Base-by-base conservation (phyloP, 257 asterid genomes). In the Scutellaria galericulata region DNA sequence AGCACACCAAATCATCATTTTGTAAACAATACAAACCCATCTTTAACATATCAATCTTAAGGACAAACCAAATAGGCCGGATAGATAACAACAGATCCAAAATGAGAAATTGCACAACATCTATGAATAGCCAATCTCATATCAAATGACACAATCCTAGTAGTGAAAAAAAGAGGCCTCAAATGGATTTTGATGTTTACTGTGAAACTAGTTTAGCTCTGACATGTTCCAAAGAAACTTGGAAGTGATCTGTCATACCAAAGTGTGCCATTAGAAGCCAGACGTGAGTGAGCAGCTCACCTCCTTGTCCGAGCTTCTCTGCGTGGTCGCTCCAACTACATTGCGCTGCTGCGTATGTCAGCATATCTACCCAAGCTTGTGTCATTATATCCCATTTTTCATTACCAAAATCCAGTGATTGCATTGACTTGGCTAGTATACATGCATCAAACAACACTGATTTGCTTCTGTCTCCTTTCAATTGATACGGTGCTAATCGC, bases 201-300 rank as follows among this genome's bases (percentile, higher is more conserved):
- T 24, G 31, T 50, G 35, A 9, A 7, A 48, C 15, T 64, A 76
- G 13, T 37, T 76, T 76, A 0, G 70, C 68, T 54, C 80, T 46
- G 22, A 69, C 31, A 53, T 70, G 63, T 13, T 76, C 85, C 59
- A 59, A 44, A 0, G 79, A 75, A 48, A 84, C 81, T 75, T 79
- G 86, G 47, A 84, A 85, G 1, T 83, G 86, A 40, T 83, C 86
- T 1, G 89, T 82, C 67, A 86, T 78, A 22, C 89, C 89, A 13
- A 86, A 78, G 66, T 84, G 92, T 5, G 85, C 89, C 91, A 86
- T 84, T 51, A 86, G 47, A 73, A 86, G 91, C 91, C 89, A 86
- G 3, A 86, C 86, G 68, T 84, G 86, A 66, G 88, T 83, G 52
- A 86, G 91, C 40, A 86, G 79, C 74, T 86, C 91, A 18, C 88